These are phyloP conservation scores for Nepenthes alata DNA, from an alignment of 179 eudicot genomes.

Conservation along the genomic window DNA sequence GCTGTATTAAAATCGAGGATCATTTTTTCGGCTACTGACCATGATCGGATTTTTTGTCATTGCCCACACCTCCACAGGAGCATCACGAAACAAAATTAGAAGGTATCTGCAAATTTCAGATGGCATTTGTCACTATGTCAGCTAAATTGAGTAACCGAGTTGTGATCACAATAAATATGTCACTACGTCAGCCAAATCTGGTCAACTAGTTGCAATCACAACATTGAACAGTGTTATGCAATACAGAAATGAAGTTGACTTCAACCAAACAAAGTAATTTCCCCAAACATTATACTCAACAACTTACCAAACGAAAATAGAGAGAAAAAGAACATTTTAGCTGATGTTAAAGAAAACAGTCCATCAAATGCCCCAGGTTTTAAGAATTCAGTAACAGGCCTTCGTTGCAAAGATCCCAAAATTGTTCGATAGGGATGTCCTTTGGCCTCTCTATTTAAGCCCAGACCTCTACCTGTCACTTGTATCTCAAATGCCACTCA, in stretches of 20 bases:
- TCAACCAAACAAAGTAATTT: background rate
- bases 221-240: background rate
- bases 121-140: background rate
- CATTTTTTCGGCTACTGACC: slow-evolving; percentile 32
- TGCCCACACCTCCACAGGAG: slow-evolving; percentile 99
- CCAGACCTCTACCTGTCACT: too few species aligned
- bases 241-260: background rate
- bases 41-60: slow-evolving; percentile 97
- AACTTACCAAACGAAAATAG: too few species aligned
- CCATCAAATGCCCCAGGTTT: too few species aligned
- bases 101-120: slow-evolving; percentile 53
- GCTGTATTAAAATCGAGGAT: background rate
- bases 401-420: too few species aligned
- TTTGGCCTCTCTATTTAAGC: too few species aligned
- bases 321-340: too few species aligned
- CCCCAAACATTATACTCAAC: background rate
- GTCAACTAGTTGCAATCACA: background rate
- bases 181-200: background rate
- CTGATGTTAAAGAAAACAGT: too few species aligned
- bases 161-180: background rate
- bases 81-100: slow-evolving; percentile 88
- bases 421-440: too few species aligned
- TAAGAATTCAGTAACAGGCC: too few species aligned
- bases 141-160: too few species aligned
- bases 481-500: too few species aligned